Evolutionary conservation across 805 yeast genomes (phyloP), one percentile per base, ranked within the genome.

Genomic region (Candida coleopterorum): DNA sequence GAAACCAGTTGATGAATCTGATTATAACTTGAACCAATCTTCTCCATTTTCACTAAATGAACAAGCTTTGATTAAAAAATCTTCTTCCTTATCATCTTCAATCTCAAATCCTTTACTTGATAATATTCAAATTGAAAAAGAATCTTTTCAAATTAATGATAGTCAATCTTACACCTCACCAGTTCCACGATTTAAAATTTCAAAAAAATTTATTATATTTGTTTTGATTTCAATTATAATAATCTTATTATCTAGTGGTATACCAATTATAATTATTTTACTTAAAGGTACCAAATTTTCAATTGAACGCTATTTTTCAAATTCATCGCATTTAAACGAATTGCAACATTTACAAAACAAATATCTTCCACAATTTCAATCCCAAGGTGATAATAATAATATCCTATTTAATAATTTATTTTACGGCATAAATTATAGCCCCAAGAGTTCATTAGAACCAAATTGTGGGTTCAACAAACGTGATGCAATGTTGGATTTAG

Each of bases 401-500:
- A 50, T 63, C 16, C 34, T 31, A 43, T 50, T 11, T 32, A 46
- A 11, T 47, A 67, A 22, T 15, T 32, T 64, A 2, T 75, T 81
- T 42, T 64, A 72, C 45, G 86, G 87, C 0, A 41, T 81, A 12
- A 73, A 75, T 15, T 81, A 81, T 52, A 69, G 83, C 3, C 87
- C 87, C 0, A 53, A 56, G 39, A 60, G 67, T 32, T 75, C 74
- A 1, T 64, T 65, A 49, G 70, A 60, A 32, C 84, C 85, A 0
- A 33, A 44, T 12, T 81, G 86, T 61, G 80, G 77, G 1, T 62
- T 59, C 1, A 60, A 60, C 0, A 54, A 57, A 35, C 58, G 69
- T 35, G 80, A 75, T 3, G 74, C 79, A 0, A 43, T 76, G 30
- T 53, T 72, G 15, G 89, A 83, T 45, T 45, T 82, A 17, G 77